Evolutionary conservation across 2,329 filamentous ascomycete genomes (phyloP), one percentile per base, ranked within the genome.

Genomic region (Cladosporium sp.): DNA sequence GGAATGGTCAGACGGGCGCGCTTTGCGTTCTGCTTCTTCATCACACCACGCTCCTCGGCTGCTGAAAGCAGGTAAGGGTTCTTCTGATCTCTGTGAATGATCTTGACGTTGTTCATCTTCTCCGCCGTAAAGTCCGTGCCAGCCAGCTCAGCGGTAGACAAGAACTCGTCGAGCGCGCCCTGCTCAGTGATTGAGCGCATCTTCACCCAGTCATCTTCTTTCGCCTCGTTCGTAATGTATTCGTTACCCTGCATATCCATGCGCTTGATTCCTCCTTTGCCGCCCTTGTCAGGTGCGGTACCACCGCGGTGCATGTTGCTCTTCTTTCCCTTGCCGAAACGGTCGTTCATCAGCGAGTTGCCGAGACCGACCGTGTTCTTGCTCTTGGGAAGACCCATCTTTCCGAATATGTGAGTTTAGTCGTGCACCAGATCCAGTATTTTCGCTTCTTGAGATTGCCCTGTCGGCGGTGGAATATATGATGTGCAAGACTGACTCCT

Each of bases 101-200:
- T 96, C 77, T 96, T 96, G 72, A 97, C 87, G 67, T 95, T 97
- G 74, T 92, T 97, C 82, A 95, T 87, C 80, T 97, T 97, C 77
- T 97, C 91, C 28, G 93, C 95, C 1, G 92, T 97, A 72, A 98
- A 98, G 69, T 98, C 93, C 60, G 93, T 98, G 59, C 90, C 92
- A n/a, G 93, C 93, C 62, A 98, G 77, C 74, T 97, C 91, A 58
- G 93, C 95, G 1, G 93, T 98, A 53, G 87, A 88, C 59, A 98
- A 77, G 71, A 98, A 98, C 71, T 98, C 93, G 70, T 98, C 93
- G 57, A 98, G 83, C 42, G 91, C 91, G 61, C 86, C 91, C 73
- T 98, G 93, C 76, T 98, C 89, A 4, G 93, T 98, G 62, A 98
- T 88, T 70, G 89, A 95, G 75, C 92, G 89, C 93, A 98, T 97